Percentiles rank a stretch among this genome's conserved stretches.
These are phyloP conservation scores for Penicillium carneum DNA, from an alignment of 2,329 filamentous ascomycete genomes.

Conservation along the genomic window DNA sequence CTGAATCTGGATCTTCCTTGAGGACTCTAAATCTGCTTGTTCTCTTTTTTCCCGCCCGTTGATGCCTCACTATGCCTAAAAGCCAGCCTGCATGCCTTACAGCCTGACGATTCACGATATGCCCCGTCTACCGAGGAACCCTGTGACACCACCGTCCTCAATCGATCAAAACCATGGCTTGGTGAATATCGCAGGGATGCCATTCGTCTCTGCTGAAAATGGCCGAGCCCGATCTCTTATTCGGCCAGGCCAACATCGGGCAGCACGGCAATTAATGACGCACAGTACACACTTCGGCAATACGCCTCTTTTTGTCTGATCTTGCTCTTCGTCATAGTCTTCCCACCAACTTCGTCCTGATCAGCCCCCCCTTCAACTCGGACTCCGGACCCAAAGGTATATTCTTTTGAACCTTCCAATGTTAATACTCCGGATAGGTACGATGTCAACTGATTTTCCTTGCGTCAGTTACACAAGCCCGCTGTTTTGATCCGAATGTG, in stretches of 20 bases:
- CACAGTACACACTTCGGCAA: conserved; percentile 24
- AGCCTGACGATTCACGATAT: conserved; percentile 35
- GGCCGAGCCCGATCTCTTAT: conserved; percentile 8
- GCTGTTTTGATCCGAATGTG: conserved; percentile 20
- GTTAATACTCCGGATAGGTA: background rate
- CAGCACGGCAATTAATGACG: conserved; percentile 32
- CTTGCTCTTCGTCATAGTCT: conserved; percentile 23
- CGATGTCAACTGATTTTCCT: conserved; percentile 12
- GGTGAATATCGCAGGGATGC: background rate
- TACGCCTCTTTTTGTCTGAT: conserved; percentile 4
- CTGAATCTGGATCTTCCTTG: conserved; percentile 10
- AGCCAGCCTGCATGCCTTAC: conserved; percentile 31
- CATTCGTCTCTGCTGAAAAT: background rate
- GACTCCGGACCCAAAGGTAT: background rate
- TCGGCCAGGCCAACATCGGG: conserved; percentile 26
- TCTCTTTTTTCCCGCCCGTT: conserved; percentile 9
- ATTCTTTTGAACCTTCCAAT: conserved; percentile 3
- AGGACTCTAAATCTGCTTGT: background rate
- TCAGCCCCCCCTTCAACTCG: conserved; percentile 29
- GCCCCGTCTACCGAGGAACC: conserved; percentile 32
- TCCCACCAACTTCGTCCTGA: conserved; percentile 22
- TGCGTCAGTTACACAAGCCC: conserved; percentile 29
- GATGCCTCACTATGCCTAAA: conserved; percentile 21
- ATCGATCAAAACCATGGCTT: background rate
- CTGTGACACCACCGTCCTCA: conserved; percentile 32